A percentile compares a stretch with the other conserved stretches of the same genome.
phyloP scores from a whole-genome alignment of 2,329 filamentous ascomycete species.

The Colletotrichum tanaceti region DNA sequence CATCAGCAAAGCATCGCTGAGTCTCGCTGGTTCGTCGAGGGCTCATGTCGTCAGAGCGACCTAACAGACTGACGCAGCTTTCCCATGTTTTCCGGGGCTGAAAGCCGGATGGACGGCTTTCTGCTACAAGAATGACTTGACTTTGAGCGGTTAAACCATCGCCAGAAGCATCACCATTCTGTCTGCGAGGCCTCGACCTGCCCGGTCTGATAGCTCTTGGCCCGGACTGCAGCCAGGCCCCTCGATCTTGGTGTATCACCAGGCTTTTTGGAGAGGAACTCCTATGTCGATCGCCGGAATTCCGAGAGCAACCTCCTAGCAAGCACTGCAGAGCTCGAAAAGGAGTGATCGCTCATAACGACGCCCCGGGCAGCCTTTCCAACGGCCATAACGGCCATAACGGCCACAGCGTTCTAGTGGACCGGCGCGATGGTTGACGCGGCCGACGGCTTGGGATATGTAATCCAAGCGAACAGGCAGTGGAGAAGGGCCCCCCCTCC shows the following conservation, averaged over 20 bases:
- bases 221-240: not conserved
- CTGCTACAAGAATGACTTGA: not conserved
- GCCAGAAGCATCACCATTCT: not conserved
- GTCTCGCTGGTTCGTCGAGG: not conserved
- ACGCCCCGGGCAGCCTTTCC: not conserved
- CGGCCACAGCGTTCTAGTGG: not conserved
- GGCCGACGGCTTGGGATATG: slow-evolving; percentile 8
- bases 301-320: slow-evolving; percentile 7
- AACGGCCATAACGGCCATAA: slow-evolving; percentile 9
- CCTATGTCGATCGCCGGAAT: slow-evolving; percentile 13
- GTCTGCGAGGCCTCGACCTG: slow-evolving; percentile 1
- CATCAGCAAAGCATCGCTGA: slow-evolving; percentile 9
- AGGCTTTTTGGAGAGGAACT: slow-evolving; percentile 5
- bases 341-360: slow-evolving; percentile 9
- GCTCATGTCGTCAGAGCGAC: not conserved
- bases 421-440: not conserved
- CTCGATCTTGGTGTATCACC: slow-evolving; percentile 15
- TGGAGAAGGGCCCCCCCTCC: not conserved
- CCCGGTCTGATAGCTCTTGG: slow-evolving; percentile 19
- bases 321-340: slow-evolving; percentile 9
- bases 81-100: too few species aligned
- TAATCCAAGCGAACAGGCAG: slow-evolving; percentile 6
- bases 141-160: not conserved
- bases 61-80: not conserved
- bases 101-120: not conserved